A percentile compares a stretch with the other conserved stretches of the same genome.
Evolutionary conservation across 345 rosid genomes (phyloP).

Genomic region (Anastatica hierochuntica): DNA sequence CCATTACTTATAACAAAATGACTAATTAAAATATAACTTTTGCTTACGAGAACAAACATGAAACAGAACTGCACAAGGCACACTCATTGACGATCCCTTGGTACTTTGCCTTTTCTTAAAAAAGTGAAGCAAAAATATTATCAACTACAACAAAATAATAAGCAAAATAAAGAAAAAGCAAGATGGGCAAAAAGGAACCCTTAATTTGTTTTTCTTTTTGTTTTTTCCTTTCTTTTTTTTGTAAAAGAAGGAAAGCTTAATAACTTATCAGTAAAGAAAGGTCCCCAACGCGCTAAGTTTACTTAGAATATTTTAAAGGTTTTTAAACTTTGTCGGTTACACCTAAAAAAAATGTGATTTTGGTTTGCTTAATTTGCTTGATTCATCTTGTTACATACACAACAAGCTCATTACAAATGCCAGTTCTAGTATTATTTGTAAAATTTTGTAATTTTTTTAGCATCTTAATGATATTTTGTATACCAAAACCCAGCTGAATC

Average conservation of each 20-base stretch:
- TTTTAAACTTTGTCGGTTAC: not conserved
- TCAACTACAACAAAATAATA: not conserved
- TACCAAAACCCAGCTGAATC: not conserved
- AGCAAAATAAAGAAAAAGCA: slow-evolving; percentile 4
- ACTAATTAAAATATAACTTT: too few relatives aligned
- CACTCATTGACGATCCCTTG: slow-evolving; percentile 20
- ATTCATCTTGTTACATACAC: not conserved
- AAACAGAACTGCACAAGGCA: slow-evolving; percentile 14
- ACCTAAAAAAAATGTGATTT: not conserved
- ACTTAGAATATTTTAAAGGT: slow-evolving; percentile 2
- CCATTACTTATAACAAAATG: too few relatives aligned
- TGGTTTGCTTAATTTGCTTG: not conserved
- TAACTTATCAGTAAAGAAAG: slow-evolving; percentile 19
- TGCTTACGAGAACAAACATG: slow-evolving; percentile 12
- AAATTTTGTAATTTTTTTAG: not conserved
- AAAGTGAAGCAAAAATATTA: not conserved
- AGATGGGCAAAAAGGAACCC: slow-evolving; percentile 16
- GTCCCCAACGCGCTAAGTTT: slow-evolving; percentile 2
- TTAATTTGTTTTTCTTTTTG: too few relatives aligned
- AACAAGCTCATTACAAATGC: not conserved
- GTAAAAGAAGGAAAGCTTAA: not conserved
- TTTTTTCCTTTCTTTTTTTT: not conserved
- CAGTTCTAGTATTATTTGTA: too few relatives aligned
- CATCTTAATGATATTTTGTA: not conserved
- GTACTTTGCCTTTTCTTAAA: slow-evolving; percentile 16